A percentile compares a stretch with the other conserved stretches of the same genome.
Conservation (phyloP, 208 protist species). For the Crithidia acanthocephali region DNA sequence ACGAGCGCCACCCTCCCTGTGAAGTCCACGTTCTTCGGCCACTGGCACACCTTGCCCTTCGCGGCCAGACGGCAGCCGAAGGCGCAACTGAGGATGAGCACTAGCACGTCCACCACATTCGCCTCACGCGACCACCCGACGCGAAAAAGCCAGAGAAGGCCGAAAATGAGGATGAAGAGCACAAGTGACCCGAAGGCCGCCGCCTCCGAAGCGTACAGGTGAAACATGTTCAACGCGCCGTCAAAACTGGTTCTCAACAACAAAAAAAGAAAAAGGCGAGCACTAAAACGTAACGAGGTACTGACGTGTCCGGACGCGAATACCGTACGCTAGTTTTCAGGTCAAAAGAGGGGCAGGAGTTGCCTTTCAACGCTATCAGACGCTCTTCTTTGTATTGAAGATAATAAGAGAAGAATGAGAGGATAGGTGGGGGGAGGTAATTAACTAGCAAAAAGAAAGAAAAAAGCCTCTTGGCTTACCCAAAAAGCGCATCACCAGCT, state of each 20-base stretch:
- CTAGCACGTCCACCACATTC: conserved; percentile 28
- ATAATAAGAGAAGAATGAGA: no score
- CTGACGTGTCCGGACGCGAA: no score
- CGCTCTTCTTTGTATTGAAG: no score
- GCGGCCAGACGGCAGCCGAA: conserved; percentile 57
- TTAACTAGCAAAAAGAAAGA: no score
- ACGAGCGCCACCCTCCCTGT: conserved; percentile 75
- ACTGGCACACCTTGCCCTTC: conserved; percentile 54
- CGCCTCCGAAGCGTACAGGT: conserved; percentile 65
- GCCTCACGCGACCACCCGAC: conserved; percentile 22
- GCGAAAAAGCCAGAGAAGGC: conserved; percentile 19
- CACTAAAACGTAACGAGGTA: no score
- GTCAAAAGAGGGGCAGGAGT: no score
- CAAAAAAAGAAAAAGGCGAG: no score
- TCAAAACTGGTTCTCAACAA: neutral
- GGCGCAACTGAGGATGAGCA: conserved; percentile 43
- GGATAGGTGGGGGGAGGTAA: no score
- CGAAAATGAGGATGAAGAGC: conserved; percentile 23
- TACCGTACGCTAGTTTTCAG: neutral
- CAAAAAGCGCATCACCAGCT: no score
- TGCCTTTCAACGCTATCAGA: no score
- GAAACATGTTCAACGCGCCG: conserved; percentile 47
- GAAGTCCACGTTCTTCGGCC: conserved; percentile 65
- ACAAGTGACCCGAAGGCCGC: conserved; percentile 33
- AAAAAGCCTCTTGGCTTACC: no score